A percentile compares a stretch with the other conserved stretches of the same genome.
These are phyloP conservation scores for Sclerospora graminicola DNA, from an alignment of 352 stramenopile genomes.

Conservation along the genomic window DNA sequence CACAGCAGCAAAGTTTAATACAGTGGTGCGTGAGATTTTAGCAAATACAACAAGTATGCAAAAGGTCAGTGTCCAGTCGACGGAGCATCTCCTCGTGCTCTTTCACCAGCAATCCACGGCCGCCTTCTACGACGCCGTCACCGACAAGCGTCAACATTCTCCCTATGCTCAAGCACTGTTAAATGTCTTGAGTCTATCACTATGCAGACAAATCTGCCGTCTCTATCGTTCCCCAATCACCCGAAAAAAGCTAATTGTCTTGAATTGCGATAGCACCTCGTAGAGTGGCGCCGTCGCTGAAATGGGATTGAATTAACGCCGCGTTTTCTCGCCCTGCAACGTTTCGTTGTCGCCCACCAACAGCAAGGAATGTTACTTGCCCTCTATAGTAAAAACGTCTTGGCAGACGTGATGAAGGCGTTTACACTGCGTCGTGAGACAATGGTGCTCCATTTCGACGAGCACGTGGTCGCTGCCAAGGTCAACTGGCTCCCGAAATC, in stretches of 20 bases:
- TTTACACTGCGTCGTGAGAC: slow-evolving; percentile 33
- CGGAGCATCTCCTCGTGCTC: slow-evolving; percentile 13
- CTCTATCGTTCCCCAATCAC: slow-evolving; percentile 22
- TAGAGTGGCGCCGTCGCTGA: slow-evolving; percentile 58
- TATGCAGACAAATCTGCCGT: too few relatives aligned
- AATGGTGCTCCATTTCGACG: slow-evolving; percentile 37
- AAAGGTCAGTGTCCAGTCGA: slow-evolving; percentile 21
- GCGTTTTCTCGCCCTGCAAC: too few relatives aligned
- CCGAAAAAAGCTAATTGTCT: too few relatives aligned
- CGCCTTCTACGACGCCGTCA: too few relatives aligned
- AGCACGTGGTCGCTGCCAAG: too few relatives aligned
- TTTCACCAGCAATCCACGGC: slow-evolving; percentile 23
- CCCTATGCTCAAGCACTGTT: too few relatives aligned
- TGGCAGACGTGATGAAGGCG: slow-evolving; percentile 33
- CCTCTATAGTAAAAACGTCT: slow-evolving; percentile 65
- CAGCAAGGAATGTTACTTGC: slow-evolving; percentile 38
- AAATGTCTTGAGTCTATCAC: too few relatives aligned
- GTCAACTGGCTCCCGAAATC: slow-evolving; percentile 59
- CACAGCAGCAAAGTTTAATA: slow-evolving; percentile 5
- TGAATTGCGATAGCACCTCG: slow-evolving; percentile 62
- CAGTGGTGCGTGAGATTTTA: slow-evolving; percentile 6
- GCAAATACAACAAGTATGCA: slow-evolving; percentile 10
- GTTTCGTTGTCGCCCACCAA: slow-evolving; percentile 41
- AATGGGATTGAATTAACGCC: too few relatives aligned
- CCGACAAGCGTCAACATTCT: slow-evolving; percentile 48